Base-by-base conservation (phyloP, 164 flowering plant species). In the Echeveria elegans region DNA sequence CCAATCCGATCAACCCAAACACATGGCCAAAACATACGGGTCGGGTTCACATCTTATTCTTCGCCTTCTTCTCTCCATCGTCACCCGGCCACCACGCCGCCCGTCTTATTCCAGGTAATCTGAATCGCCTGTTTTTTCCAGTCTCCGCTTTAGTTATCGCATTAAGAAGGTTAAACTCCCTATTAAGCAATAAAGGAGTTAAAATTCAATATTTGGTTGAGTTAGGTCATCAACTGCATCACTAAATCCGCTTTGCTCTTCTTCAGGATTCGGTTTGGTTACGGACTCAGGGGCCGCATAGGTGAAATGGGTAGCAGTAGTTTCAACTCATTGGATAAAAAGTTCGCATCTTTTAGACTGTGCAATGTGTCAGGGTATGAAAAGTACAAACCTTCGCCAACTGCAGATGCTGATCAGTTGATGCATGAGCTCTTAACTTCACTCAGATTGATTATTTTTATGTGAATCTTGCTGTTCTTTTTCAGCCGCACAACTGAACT, bases 311-410 rank as follows among this genome's bases (percentile, higher is more conserved):
- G 70, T 50, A 8, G 19, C 26, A 59, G 71, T 6, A 43, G 63
- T 65, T 67, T 68, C 28, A 43, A 28, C 30, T 65, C 71, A 6
- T 53, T 58, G 32, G 61, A 61, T 43, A 81, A 66, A 68, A 82
- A 69, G 60, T 70, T 59, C 2, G 84, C 79, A 5, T 66, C 59
- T 64, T 71, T 77, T 47, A 76, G 95, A 32, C 64, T 89, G 32
- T 82, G 84, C 79, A 84, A 79, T 70, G 86, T 92, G 7, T 84
- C 89, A 16, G 77, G 93, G 96, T 92, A 75, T 32, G 15, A 47
- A 64, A 38, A 52, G n/a, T 36, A 12, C 32, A 15, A n/a, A 7
- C 21, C 59, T 56, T 56, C 28, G 32, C 18, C 11, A 8, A 23
- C n/a, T n/a, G n/a, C n/a, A n/a, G 10, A 12, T 28, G 16, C 0